Base-by-base conservation (phyloP, 2,329 filamentous ascomycete species). In the Stagonosporopsis rhizophila region DNA sequence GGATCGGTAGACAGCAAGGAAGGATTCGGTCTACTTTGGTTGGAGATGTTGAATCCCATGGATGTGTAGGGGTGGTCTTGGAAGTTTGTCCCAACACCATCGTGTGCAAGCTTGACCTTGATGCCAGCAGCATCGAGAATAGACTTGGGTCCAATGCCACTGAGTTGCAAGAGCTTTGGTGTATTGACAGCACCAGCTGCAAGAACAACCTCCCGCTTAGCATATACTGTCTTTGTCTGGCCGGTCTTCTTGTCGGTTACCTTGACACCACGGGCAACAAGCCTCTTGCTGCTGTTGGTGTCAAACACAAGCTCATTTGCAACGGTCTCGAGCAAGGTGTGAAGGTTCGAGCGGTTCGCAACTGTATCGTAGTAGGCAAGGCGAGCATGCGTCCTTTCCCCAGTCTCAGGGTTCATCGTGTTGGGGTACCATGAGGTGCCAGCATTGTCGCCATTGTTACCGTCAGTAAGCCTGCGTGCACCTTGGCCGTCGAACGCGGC, bases 121-220 rank as follows among this genome's bases (percentile, higher is more conserved):
- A 75, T 67, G 1, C 65, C 66, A 19, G 68, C 67, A 22, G 65
- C 65, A 15, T 74, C 54, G 4, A 74, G 65, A 5, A 67, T 53
- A 14, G 58, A 52, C 37, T 58, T 67, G 12, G 70, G 70, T 4
- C 73, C 73, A 12, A 75, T 63, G 6, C 72, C 72, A 37, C 68
- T 71, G 14, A 68, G 58, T 22, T 74, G 70, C 8, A 75, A 17
- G 86, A 79, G 19, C 87, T 74, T 70, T 83, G 84, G 2, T 82
- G 87, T 7, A 83, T 86, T 65, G 82, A 80, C 25, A 84, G 69
- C 75, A 23, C 79, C 82, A 2, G 87, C 87, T 1, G 84, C 85
- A 1, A 89, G 68, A 17, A 89, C 79, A 5, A 89, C 80, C 62
- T 89, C 87, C 28, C 69, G 67, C 38, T 60, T 69, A 4, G 69